Evolutionary conservation across 176 grass and related monocot genomes (phyloP), one percentile per base, ranked within the genome.

Genomic region (Elaeis guineensis): DNA sequence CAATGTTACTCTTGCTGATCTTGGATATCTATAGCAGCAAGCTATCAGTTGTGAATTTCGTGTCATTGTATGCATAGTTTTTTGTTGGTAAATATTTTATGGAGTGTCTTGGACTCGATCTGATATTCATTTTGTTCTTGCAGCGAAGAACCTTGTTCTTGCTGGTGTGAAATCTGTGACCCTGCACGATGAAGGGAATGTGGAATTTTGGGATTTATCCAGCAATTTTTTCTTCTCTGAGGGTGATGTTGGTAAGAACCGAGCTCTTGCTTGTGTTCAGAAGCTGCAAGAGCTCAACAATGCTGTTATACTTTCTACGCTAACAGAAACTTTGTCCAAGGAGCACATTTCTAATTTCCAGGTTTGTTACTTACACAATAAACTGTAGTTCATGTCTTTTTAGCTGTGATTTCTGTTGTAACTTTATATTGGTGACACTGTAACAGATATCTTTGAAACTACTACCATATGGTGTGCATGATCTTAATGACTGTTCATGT

Each of bases 101-200:
- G 8, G 8, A 11, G 35, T 44, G 35, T 14, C 35, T 44, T 44
- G 8, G 11, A 14, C 11, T 44, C 14, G 35, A 44, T 44, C 19
- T 61, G 17, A n/a, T 35, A 61, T 55, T 69, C 65, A 75, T 50
- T 35, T 58, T 4, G 3, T 55, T 58, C 74, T 54, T 80, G 58
- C 89, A 92, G 89, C 89, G 56, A 92, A 92, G 80, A 92, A 92
- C 71, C 74, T 92, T 73, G 69, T 82, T 78, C 77, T 92, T 57
- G 83, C 80, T 16, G 89, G 89, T 58, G 76, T 92, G 65, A 87
- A 83, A 66, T 87, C 83, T 72, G 30, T 93, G 49, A 87, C 83
- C 54, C 65, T 93, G 54, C 89, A 93, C 69, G 89, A 93, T 71
- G 62, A 21, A 12, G 58, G 62, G 70, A 81, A 75, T 83, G 83